A percentile compares a stretch with the other conserved stretches of the same genome.
Evolutionary conservation across 495 filamentous ascomycete genomes (phyloP).

Genomic region (Neurospora sp.): DNA sequence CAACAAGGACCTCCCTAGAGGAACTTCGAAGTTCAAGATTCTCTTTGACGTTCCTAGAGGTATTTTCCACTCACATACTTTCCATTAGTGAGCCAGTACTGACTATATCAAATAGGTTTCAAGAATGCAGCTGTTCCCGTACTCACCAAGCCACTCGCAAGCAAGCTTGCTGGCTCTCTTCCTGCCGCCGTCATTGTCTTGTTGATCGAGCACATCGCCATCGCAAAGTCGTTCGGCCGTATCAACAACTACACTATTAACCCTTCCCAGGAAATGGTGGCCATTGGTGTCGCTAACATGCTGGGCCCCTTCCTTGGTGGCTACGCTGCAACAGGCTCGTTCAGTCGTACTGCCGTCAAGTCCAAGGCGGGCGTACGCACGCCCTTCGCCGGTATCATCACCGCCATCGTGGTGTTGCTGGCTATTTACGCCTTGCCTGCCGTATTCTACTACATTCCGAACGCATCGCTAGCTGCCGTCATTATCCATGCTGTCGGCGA

Average conservation of each 20-base stretch:
- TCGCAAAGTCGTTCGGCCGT: conserved; percentile 93
- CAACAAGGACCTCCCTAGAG: conserved; percentile 45
- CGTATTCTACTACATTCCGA: conserved; percentile 93
- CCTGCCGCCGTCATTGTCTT: conserved; percentile 68
- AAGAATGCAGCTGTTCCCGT: conserved; percentile 67
- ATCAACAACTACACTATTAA: conserved; percentile 98
- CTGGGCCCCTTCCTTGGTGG: conserved; percentile 89
- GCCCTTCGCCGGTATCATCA: conserved; percentile 86
- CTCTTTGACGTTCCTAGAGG: conserved; percentile 70
- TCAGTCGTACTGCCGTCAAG: conserved; percentile 96
- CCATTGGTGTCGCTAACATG: conserved; percentile 86
- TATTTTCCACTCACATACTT: conserved; percentile 13
- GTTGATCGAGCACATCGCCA: conserved; percentile 94
- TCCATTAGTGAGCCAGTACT: neutral
- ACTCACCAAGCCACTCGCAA: conserved; percentile 37
- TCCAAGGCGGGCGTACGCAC: conserved; percentile 94
- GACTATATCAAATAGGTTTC: conserved; percentile 46
- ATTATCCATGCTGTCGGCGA: conserved; percentile 98
- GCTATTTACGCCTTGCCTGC: conserved; percentile 88
- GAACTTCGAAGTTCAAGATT: conserved; percentile 52
- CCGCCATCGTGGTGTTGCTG: conserved; percentile 78
- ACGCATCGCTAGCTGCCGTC: conserved; percentile 74
- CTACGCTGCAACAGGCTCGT: conserved; percentile 92
- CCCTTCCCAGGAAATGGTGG: conserved; percentile 92
- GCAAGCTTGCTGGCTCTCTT: conserved; percentile 24